These are phyloP conservation scores for Cryphonectria radicalis DNA, from an alignment of 2,329 filamentous ascomycete genomes.

Conservation along the genomic window DNA sequence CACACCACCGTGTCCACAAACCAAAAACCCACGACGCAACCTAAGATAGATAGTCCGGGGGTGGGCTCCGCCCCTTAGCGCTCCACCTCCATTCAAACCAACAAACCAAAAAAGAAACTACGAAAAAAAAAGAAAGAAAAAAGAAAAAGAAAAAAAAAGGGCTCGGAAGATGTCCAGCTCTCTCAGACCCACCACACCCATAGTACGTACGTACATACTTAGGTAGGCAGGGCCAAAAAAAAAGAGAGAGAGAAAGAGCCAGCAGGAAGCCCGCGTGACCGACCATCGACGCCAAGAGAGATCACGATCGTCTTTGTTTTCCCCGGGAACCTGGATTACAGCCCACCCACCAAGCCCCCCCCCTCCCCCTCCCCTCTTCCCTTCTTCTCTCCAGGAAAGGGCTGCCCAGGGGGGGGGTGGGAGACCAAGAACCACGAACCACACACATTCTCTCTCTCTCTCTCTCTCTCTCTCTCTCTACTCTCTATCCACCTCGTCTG, in stretches of 20 bases:
- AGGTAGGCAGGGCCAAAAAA: no score
- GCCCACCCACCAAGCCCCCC: background rate
- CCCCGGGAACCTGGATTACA: background rate
- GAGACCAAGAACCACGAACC: background rate
- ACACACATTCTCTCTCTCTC: background rate
- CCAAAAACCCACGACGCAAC: background rate
- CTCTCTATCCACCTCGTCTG: background rate
- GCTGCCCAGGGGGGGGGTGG: no score
- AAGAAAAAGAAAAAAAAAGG: background rate
- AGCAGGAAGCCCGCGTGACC: conserved; percentile 1
- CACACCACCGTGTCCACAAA: background rate
- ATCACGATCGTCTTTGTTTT: conserved; percentile 1
- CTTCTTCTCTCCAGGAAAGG: background rate
- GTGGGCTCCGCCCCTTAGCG: background rate
- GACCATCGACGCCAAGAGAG: background rate
- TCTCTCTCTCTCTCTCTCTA: background rate
- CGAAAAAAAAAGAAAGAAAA: background rate
- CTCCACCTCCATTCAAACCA: conserved; percentile 2
- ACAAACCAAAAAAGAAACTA: background rate
- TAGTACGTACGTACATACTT: no score
- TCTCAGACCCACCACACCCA: background rate
- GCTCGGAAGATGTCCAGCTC: conserved; percentile 4
- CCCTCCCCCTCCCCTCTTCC: no score
- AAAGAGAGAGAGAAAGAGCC: background rate
- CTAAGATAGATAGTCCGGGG: background rate